Base-by-base conservation (phyloP, 2,329 filamentous ascomycete genomes). In the Botrytis byssoidea region DNA sequence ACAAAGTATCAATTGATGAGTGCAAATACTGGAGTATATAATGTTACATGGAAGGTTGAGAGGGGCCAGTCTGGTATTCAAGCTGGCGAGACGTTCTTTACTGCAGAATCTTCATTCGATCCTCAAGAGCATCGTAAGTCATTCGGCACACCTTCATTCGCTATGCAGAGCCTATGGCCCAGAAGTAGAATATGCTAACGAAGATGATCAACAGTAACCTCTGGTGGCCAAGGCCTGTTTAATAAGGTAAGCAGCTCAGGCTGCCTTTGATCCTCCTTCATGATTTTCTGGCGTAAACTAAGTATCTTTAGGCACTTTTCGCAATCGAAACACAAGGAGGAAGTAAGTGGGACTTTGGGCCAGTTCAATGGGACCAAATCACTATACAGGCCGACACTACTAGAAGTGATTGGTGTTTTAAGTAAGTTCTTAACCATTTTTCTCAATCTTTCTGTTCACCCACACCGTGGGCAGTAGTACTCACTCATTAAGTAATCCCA, bases 291-390 rank as follows among this genome's bases (percentile, higher is more conserved):
- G 32, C 18, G 6, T 22, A 68, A 6, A 42, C 48, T 69, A 42
- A 57, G 10, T 18, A 32, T 22, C 25, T 44, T 48, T 32, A 69
- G 48, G 37, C 20, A 57, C n/a, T 69, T 4, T 69, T 69, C 20
- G 66, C 66, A 29, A 57, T 57, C 7, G 66, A 69, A 57, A 57
- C 66, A 44, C 66, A 57, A 25, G 29, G n/a, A 69, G 35, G 48
- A 32, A 42, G 35, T 32, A 69, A 14, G 18, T 69, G 48, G 66
- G 48, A 69, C 22, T 69, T 69, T 10, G 66, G 66, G 1, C n/a
- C 66, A 57, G 66, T 69, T 42, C 66, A 57, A 32, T 69, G 66
- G 66, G 66, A 57, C 22, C 48, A 42, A 44, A 57, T 69, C 6
- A 57, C 6, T 5, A 69, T 69, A 69, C 35, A 69, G 32, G 66